Percentiles rank a stretch among this genome's conserved stretches.
Conservation (phyloP, 2,329 filamentous ascomycete genomes). For the Penicillium sp. region DNA sequence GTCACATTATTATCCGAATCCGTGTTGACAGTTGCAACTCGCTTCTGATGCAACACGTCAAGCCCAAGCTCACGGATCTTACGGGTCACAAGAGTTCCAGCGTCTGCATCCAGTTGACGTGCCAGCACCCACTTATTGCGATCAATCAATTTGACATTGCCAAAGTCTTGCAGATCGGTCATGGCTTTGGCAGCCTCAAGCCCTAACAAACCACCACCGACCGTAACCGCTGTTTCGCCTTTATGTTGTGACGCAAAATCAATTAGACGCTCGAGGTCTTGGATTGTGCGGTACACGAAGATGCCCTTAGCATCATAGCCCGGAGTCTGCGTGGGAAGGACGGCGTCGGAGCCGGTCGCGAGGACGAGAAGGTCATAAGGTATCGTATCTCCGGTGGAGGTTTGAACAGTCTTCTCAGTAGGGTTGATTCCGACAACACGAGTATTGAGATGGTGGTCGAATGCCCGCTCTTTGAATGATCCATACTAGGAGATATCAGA, state of each 20-base stretch:
- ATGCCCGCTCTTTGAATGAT: conserved; percentile 59
- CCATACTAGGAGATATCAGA: conserved; percentile 51
- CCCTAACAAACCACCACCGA: conserved; percentile 78
- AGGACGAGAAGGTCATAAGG: conserved; percentile 76
- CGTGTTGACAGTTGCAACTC: conserved; percentile 66
- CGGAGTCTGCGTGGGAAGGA: conserved; percentile 66
- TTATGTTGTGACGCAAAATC: conserved; percentile 62
- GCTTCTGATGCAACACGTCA: conserved; percentile 71
- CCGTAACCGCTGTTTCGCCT: conserved; percentile 66
- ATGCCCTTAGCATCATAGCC: conserved; percentile 75
- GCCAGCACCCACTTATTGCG: conserved; percentile 77
- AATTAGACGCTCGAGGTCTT: conserved; percentile 73
- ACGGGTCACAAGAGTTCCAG: conserved; percentile 73
- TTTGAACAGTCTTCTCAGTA: conserved; percentile 61
- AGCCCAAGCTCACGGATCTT: conserved; percentile 73
- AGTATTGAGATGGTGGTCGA: conserved; percentile 72
- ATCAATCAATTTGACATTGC: conserved; percentile 72
- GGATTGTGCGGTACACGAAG: conserved; percentile 84
- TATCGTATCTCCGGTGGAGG: conserved; percentile 63
- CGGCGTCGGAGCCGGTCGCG: conserved; percentile 79
- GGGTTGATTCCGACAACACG: conserved; percentile 64
- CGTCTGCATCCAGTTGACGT: conserved; percentile 75
- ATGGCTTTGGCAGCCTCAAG: conserved; percentile 88
- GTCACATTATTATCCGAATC: conserved; percentile 63
- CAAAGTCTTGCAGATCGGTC: conserved; percentile 74